Evolutionary conservation across 306 rosid species (phyloP), one percentile per base, ranked within the genome.

Genomic region (Pterocarpus santalinus): DNA sequence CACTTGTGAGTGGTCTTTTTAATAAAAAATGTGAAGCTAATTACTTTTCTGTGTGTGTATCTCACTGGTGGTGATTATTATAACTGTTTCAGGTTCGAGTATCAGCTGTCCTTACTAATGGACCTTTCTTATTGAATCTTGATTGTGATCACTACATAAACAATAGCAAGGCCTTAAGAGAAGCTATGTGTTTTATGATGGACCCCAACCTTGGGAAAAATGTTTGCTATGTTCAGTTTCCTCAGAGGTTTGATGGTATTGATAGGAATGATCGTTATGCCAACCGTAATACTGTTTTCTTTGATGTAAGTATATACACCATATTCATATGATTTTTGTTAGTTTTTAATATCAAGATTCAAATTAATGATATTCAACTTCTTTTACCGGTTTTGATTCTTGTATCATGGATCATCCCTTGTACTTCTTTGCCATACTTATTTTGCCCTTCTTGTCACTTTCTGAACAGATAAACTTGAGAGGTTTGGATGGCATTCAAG

Each of bases 121-220:
- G 98, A 28, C 98, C 97, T 70, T 93, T 93, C 93, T 70, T 93
- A 83, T 86, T 93, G 92, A 93, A 93, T 93, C 98, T 93, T 80
- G 98, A 93, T 88, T 93, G 98, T 91, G 98, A 93, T 91, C 98
- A 93, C 80, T 93, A 93, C 92, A 83, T 93, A 57, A 89, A 93
- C 88, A 93, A 93, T 80, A 93, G 98, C 84, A 90, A 91, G 89
- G 98, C 98, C 75, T 82, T 93, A 88, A 86, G 98, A 64, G 98
- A 93, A 81, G 97, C 98, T 28, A 93, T 93, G 98, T 93, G 98
- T 72, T 93, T 93, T 77, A 84, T 93, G 84, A 93, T 93, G 98
- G 98, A 93, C 85, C 98, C 98, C 72, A 93, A 91, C 86, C 94
- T 93, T 60, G 98, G 98, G 57, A 93, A 90, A 79, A 67, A 87